A percentile compares a stretch with the other conserved stretches of the same genome.
Conservation (phyloP, 768 basidiomycete genomes). For the Russula sp. region DNA sequence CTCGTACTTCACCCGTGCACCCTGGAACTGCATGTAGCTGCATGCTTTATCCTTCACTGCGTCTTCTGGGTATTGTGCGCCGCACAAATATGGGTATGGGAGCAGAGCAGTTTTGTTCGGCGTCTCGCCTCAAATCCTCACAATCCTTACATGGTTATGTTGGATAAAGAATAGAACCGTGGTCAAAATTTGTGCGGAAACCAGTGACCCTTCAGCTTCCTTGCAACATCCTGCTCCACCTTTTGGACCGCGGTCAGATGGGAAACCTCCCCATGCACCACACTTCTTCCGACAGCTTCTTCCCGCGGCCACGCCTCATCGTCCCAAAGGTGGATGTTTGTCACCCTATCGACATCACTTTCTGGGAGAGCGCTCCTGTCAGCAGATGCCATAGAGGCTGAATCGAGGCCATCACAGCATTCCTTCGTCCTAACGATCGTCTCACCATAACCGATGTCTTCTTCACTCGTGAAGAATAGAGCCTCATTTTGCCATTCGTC, state of each 20-base stretch:
- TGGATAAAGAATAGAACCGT: neutral
- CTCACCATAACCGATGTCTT: neutral
- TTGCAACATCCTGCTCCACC: conserved; percentile 62
- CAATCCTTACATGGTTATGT: neutral
- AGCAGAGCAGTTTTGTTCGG: neutral
- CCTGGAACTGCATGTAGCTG: neutral
- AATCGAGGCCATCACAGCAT: neutral
- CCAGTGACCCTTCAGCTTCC: conserved; percentile 56
- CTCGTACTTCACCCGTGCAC: neutral
- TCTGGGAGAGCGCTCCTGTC: neutral
- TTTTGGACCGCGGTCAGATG: conserved; percentile 31
- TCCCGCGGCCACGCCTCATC: conserved; percentile 5
- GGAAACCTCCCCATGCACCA: neutral
- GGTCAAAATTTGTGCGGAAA: conserved; percentile 49
- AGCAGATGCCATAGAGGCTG: neutral
- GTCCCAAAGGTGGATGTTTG: conserved; percentile 12
- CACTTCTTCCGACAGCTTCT: neutral
- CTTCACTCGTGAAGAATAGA: neutral
- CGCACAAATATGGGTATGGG: neutral
- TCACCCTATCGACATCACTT: neutral
- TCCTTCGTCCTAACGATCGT: neutral
- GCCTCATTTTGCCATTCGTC: conserved; percentile 1
- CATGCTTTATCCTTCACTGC: neutral
- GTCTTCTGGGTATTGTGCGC: neutral
- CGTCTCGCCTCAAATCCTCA: neutral